These are phyloP conservation scores for Boletus insuetus DNA, from an alignment of 768 basidiomycete species.

Conservation along the genomic window DNA sequence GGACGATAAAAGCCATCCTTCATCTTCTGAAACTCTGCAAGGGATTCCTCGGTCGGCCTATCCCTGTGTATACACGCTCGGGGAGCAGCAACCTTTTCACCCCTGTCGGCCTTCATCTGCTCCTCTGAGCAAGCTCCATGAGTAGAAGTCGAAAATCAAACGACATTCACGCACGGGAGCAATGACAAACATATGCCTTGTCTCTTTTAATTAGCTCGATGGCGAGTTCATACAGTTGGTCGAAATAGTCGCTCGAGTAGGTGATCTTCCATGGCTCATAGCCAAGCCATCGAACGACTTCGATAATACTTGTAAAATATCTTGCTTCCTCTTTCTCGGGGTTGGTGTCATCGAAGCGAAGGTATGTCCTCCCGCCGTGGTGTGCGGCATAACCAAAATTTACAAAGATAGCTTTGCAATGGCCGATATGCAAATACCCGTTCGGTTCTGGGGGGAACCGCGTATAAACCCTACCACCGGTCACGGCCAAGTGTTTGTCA, in stretches of 20 bases:
- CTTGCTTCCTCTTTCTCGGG: conserved; percentile 95
- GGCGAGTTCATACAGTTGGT: conserved; percentile 80
- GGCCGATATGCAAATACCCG: conserved; percentile 92
- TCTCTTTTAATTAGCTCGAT: conserved; percentile 85
- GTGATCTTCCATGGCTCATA: conserved; percentile 99
- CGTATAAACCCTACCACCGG: conserved; percentile 84
- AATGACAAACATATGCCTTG: conserved; percentile 95
- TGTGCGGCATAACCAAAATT: conserved; percentile 98
- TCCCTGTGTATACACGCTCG: conserved; percentile 83
- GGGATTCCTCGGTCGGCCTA: conserved; percentile 83
- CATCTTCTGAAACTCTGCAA: conserved; percentile 90
- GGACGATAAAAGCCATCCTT: conserved; percentile 85
- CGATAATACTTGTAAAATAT: conserved; percentile 96
- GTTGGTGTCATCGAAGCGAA: conserved; percentile 98
- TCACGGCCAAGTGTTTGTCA: conserved; percentile 75
- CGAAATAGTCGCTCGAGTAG: conserved; percentile 97
- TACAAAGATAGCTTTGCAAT: conserved; percentile 97
- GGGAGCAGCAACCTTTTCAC: conserved; percentile 79
- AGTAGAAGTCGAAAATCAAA: not conserved
- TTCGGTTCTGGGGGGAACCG: conserved; percentile 99
- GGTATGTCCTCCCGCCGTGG: conserved; percentile 87
- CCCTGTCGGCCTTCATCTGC: conserved; percentile 85
- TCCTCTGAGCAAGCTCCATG: conserved; percentile 57
- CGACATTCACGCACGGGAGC: conserved; percentile 67
- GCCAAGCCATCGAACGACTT: conserved; percentile 94